These are phyloP conservation scores for Ogataea allantospora DNA, from an alignment of 805 yeast genomes.

Conservation along the genomic window DNA sequence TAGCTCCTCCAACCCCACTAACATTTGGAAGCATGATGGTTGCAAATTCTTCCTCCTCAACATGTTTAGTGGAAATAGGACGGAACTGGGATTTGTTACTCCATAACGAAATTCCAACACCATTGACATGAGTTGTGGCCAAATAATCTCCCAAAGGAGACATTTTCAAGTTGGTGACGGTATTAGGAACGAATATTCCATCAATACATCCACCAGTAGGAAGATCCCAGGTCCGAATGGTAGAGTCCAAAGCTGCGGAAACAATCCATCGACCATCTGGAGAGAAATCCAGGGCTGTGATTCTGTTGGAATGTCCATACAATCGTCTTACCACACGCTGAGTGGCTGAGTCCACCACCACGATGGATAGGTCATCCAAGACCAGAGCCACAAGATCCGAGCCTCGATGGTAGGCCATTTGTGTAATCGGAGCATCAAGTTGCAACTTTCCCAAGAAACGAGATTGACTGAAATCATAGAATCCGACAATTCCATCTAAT, in stretches of 20 bases:
- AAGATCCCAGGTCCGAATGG: slow-evolving; percentile 94
- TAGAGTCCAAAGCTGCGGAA: slow-evolving; percentile 77
- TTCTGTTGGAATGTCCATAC: slow-evolving; percentile 85
- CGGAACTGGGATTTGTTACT: slow-evolving; percentile 83
- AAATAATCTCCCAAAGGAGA: slow-evolving; percentile 87
- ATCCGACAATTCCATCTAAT: slow-evolving; percentile 84
- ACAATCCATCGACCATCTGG: slow-evolving; percentile 96
- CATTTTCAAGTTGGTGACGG: slow-evolving; percentile 77
- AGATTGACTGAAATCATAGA: slow-evolving; percentile 78
- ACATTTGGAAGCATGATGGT: slow-evolving; percentile 66
- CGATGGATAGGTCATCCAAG: slow-evolving; percentile 81
- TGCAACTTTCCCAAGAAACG: slow-evolving; percentile 63
- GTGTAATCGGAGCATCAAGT: slow-evolving; percentile 75
- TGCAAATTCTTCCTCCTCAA: slow-evolving; percentile 74
- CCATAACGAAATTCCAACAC: slow-evolving; percentile 91
- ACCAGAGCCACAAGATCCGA: slow-evolving; percentile 85
- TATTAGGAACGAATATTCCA: slow-evolving; percentile 73
- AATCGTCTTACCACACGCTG: slow-evolving; percentile 81
- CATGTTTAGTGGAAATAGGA: slow-evolving; percentile 69
- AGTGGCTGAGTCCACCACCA: slow-evolving; percentile 78
- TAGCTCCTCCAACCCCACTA: slow-evolving; percentile 73
- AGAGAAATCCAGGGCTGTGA: slow-evolving; percentile 84
- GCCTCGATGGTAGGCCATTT: slow-evolving; percentile 71
- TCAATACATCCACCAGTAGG: slow-evolving; percentile 97
- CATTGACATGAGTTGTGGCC: slow-evolving; percentile 89